Conservation (phyloP, 345 rosid species). For the Litchi chinensis region DNA sequence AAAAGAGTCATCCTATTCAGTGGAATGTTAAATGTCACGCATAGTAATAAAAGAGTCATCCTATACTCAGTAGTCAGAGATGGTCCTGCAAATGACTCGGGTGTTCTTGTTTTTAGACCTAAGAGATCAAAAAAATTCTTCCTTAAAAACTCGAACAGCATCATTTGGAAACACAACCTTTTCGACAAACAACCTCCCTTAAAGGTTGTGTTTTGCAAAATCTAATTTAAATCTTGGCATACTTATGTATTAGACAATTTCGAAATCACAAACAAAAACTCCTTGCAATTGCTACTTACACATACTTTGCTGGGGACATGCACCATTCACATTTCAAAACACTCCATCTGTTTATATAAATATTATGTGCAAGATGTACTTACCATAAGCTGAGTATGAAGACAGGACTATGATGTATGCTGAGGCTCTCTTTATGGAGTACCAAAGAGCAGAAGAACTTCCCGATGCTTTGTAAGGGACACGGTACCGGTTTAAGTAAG, state of each 20-base stretch:
- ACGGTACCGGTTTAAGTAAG: constrained; percentile 66
- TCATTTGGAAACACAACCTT: neutral
- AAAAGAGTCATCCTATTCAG: neutral
- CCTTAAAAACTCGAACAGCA: neutral
- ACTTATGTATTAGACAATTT: too few relatives aligned
- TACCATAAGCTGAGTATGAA: constrained; percentile 92
- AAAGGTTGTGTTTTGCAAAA: too few relatives aligned
- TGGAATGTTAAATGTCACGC: neutral
- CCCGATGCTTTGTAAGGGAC: constrained; percentile 69
- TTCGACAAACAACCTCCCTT: too few relatives aligned
- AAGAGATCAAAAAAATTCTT: neutral
- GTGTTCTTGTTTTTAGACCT: neutral
- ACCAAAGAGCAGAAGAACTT: constrained; percentile 85
- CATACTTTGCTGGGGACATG: neutral
- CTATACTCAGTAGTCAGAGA: neutral
- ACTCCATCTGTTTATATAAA: neutral
- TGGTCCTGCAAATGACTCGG: neutral
- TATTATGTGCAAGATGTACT: neutral
- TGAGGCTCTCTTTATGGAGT: constrained; percentile 93
- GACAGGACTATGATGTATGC: constrained; percentile 79
- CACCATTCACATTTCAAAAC: neutral
- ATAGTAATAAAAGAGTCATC: neutral
- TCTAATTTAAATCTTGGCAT: too few relatives aligned
- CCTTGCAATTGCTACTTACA: neutral
- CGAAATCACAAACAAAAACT: too few relatives aligned